Evolutionary conservation across 1,139 yeast genomes (phyloP).

Genomic region (Zygosaccharomyces sapae): DNA sequence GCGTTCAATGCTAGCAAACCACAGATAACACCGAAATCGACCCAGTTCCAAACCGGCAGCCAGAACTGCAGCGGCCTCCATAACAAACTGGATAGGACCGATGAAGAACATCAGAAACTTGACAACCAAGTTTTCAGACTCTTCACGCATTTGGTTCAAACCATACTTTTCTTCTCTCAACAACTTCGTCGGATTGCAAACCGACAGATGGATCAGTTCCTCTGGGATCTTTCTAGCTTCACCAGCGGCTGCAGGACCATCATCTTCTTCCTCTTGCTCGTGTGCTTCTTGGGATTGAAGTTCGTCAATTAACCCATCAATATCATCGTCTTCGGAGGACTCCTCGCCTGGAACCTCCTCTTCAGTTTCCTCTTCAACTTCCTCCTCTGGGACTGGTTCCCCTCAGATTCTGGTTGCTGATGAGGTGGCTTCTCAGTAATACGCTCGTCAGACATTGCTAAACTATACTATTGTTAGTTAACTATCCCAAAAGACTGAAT

Average conservation of each 20-base stretch:
- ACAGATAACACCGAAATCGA: slow-evolving; percentile 96
- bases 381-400: slow-evolving; percentile 33
- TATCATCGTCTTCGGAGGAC: slow-evolving; percentile 64
- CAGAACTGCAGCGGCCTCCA: slow-evolving; percentile 97
- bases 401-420: slow-evolving; percentile 12
- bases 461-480: not conserved
- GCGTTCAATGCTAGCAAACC: slow-evolving; percentile 88
- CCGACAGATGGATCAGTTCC: slow-evolving; percentile 85
- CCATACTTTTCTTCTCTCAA: slow-evolving; percentile 89
- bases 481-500: not conserved
- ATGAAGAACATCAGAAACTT: slow-evolving; percentile 91
- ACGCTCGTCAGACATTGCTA: slow-evolving; percentile 36
- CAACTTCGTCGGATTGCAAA: slow-evolving; percentile 75
- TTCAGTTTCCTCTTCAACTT: slow-evolving; percentile 27
- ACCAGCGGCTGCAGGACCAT: slow-evolving; percentile 41
- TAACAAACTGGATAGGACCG: slow-evolving; percentile 98
- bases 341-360: slow-evolving; percentile 37
- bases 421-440: slow-evolving; percentile 37
- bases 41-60: slow-evolving; percentile 99
- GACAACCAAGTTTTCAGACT: slow-evolving; percentile 73
- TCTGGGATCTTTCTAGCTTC: slow-evolving; percentile 73
- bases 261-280: slow-evolving; percentile 44
- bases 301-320: slow-evolving; percentile 84
- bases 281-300: slow-evolving; percentile 79
- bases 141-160: slow-evolving; percentile 92